Conservation (phyloP, 139 green algal genomes). For the Micractinium sp. region DNA sequence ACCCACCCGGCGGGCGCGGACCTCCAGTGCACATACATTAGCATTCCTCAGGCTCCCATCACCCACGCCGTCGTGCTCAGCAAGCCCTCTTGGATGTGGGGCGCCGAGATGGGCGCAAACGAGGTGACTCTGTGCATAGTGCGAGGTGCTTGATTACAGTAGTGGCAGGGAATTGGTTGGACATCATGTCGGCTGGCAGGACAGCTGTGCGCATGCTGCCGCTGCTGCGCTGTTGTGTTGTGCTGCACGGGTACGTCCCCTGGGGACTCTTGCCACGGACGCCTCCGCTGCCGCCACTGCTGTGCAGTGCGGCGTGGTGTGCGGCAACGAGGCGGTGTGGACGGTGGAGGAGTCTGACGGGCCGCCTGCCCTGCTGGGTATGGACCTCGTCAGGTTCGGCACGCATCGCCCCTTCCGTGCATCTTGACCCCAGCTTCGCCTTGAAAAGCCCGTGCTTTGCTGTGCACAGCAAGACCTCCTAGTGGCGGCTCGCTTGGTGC, state of each 20-base stretch:
- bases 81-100: conserved; percentile 46
- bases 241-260: too few species aligned
- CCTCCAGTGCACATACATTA: conserved; percentile 37
- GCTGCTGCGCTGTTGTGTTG: too few species aligned
- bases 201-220: too few species aligned
- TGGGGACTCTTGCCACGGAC: background rate
- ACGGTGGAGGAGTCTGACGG: conserved; percentile 26
- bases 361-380: conserved; percentile 34
- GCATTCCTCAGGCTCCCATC: conserved; percentile 14
- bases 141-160: background rate
- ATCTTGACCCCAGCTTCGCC: too few species aligned
- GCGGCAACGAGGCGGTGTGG: conserved; percentile 46
- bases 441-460: too few species aligned
- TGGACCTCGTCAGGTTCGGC: conserved; percentile 38
- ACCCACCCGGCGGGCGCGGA: background rate
- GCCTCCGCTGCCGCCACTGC: background rate
- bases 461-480: too few species aligned
- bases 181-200: background rate
- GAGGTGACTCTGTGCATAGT: background rate
- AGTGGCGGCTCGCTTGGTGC: too few species aligned
- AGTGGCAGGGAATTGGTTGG: background rate
- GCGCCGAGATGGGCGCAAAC: conserved; percentile 44
- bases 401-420: background rate
- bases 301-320: conserved; percentile 24
- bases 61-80: conserved; percentile 32